These are phyloP conservation scores for Globomyces pollinis-pini DNA, from an alignment of 192 early-diverging fungal genomes.

Conservation along the genomic window DNA sequence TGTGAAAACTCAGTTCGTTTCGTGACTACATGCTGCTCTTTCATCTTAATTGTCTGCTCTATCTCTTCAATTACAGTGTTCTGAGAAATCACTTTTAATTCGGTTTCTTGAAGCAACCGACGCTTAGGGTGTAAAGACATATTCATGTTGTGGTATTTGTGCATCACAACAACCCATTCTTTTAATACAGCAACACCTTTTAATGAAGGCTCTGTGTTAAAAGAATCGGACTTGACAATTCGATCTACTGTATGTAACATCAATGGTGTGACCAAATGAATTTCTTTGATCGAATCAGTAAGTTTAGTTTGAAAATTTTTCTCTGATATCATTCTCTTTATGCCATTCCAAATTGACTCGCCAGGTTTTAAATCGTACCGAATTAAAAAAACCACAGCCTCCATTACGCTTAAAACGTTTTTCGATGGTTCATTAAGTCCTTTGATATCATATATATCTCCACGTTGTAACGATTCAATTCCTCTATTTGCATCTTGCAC, in stretches of 20 bases:
- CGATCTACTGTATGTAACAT: slow-evolving; percentile 10
- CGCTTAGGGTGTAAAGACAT: slow-evolving; percentile 16
- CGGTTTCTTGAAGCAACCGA: slow-evolving; percentile 3
- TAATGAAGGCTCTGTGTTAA: slow-evolving; percentile 8
- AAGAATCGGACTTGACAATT: slow-evolving; percentile 9
- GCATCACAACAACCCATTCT: slow-evolving; percentile 18
- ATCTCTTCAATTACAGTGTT: background rate
- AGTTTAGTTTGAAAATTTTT: slow-evolving; percentile 12
- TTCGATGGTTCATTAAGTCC: slow-evolving; percentile 15
- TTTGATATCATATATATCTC: slow-evolving; percentile 31
- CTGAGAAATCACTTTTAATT: slow-evolving; percentile 1
- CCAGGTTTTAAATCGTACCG: slow-evolving; percentile 8
- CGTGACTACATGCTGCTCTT: slow-evolving; percentile 9
- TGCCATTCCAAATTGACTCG: slow-evolving; percentile 23
- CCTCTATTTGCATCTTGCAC: slow-evolving; percentile 9
- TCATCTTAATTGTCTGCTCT: background rate
- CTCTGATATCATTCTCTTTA: slow-evolving; percentile 21
- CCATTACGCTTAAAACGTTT: slow-evolving; percentile 13
- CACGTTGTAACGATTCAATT: slow-evolving; percentile 12
- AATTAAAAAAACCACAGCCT: slow-evolving; percentile 16
- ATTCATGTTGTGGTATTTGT: slow-evolving; percentile 5
- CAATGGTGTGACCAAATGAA: slow-evolving; percentile 2
- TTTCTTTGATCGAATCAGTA: slow-evolving; percentile 4
- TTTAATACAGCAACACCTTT: slow-evolving; percentile 9
- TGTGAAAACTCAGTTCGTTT: slow-evolving; percentile 19